These are phyloP conservation scores for Candida ipomoeae DNA, from an alignment of 805 yeast species.

Conservation along the genomic window DNA sequence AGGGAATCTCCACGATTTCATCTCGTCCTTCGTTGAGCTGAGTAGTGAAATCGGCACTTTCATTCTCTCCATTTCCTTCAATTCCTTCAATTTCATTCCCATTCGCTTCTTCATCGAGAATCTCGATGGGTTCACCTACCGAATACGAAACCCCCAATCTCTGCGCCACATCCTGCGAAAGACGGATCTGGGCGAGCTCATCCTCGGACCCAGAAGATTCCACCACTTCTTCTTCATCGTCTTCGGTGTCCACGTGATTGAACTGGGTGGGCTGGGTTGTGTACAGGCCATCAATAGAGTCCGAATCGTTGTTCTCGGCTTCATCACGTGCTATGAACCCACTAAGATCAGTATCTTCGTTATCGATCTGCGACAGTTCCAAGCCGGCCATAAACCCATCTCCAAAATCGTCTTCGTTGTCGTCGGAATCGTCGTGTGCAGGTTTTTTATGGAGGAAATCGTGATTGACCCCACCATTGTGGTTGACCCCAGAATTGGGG, in stretches of 20 bases:
- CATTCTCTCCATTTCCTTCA: background rate
- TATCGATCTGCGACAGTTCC: conserved; percentile 14
- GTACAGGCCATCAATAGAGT: conserved; percentile 15
- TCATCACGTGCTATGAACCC: conserved; percentile 18
- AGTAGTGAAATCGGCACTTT: conserved; percentile 25
- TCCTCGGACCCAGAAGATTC: conserved; percentile 6
- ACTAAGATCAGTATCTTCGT: conserved; percentile 16
- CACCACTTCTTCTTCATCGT: conserved; percentile 4
- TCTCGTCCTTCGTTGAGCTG: conserved; percentile 41
- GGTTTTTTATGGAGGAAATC: no score
- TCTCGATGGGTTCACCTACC: conserved; percentile 10
- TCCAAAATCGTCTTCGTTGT: conserved; percentile 17
- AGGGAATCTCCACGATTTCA: conserved; percentile 35
- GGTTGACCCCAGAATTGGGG: no score
- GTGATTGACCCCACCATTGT: no score
- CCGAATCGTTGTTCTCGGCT: conserved; percentile 7
- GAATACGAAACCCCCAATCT: conserved; percentile 26
- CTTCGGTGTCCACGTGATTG: conserved; percentile 8
- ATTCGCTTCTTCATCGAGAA: conserved; percentile 19
- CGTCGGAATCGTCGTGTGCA: background rate
- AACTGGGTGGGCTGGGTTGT: conserved; percentile 15
- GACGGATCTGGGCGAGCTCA: conserved; percentile 20
- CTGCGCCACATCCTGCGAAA: conserved; percentile 34
- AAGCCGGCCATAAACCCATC: conserved; percentile 17
- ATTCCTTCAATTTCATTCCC: no score